Evolutionary conservation across 768 basidiomycete species (phyloP).

Genomic region (Mycena vulgaris): DNA sequence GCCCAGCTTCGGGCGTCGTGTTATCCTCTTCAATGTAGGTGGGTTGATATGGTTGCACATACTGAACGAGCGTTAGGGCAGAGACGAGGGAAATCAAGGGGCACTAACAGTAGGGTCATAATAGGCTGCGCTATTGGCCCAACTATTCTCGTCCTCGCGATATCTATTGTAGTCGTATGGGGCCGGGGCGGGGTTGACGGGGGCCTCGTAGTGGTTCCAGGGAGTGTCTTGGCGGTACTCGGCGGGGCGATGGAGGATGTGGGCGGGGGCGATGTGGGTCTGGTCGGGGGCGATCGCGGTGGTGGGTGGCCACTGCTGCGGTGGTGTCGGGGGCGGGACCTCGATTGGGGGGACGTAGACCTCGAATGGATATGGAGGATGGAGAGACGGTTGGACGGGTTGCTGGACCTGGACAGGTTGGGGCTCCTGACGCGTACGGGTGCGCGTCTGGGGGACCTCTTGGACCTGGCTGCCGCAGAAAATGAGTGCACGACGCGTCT

Average conservation of each 20-base stretch:
- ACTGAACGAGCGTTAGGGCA: slow-evolving; percentile 53
- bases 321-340: slow-evolving; percentile 42
- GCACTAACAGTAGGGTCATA: slow-evolving; percentile 70
- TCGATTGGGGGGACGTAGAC: slow-evolving; percentile 59
- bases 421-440: slow-evolving; percentile 30
- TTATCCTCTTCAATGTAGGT: slow-evolving; percentile 66
- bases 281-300: slow-evolving; percentile 77
- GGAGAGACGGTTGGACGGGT: slow-evolving; percentile 12
- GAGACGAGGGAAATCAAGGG: background rate
- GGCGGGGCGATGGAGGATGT: slow-evolving; percentile 64
- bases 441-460: slow-evolving; percentile 12
- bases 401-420: slow-evolving; percentile 19
- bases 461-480: slow-evolving; percentile 21
- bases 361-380: slow-evolving; percentile 50
- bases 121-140: slow-evolving; percentile 67
- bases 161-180: slow-evolving; percentile 72
- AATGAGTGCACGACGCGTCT: slow-evolving; percentile 9
- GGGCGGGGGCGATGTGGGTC: slow-evolving; percentile 60
- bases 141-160: slow-evolving; percentile 69
- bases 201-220: slow-evolving; percentile 71
- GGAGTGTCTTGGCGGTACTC: slow-evolving; percentile 61
- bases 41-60: slow-evolving; percentile 67
- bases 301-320: slow-evolving; percentile 77
- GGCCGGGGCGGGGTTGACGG: slow-evolving; percentile 61
- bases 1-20: slow-evolving; percentile 56